Evolutionary conservation across 305 asterid species (phyloP), one percentile per base, ranked within the genome.

Genomic region (Fraxinus velutina): DNA sequence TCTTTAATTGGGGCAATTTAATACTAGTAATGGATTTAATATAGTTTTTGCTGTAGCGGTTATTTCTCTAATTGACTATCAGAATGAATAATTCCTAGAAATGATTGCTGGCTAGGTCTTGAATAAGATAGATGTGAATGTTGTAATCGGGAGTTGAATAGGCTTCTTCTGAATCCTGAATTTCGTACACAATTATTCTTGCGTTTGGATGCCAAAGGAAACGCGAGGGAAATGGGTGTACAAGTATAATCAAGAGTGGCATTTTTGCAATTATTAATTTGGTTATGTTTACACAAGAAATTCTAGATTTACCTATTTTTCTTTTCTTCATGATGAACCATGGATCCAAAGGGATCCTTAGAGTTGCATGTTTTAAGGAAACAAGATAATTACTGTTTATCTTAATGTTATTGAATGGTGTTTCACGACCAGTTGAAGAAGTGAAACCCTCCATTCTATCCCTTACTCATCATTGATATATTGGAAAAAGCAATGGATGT

Each of bases 1-100:
- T 21, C 27, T 81, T 81, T 64, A 17, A 29, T 10, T n/a, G 34
- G 81, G 24, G 15, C 71, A 21, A 6, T 62, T 62, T 22, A 21
- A 75, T 37, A 1, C 17, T 50, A 9, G 42, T 10, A 83, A 42
- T 83, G 79, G 82, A 47, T 81, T 39, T 60, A 22, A 5, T 32
- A 3, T 3, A 47, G 60, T 13, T 0, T 47, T 47, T 47, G 0
- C 6, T 47, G 34, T 30, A 17, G 34, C 30, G 15, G 71, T 57
- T 44, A 21, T 47, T 32, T 30, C 36, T 32, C 2, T 30, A 55
- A 32, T 12, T 37, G 21, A 60, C 19, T 6, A 39, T 22, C 3
- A 30, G 27, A 60, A 21, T 60, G 71, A 60, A 7, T 19, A 19
- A 60, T 60, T 21, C 8, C 3, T 66, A 17, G 73, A 27, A 66